A percentile compares a stretch with the other conserved stretches of the same genome.
Evolutionary conservation across 2,329 filamentous ascomycete genomes (phyloP).

Genomic region (Exophiala alcalophila): DNA sequence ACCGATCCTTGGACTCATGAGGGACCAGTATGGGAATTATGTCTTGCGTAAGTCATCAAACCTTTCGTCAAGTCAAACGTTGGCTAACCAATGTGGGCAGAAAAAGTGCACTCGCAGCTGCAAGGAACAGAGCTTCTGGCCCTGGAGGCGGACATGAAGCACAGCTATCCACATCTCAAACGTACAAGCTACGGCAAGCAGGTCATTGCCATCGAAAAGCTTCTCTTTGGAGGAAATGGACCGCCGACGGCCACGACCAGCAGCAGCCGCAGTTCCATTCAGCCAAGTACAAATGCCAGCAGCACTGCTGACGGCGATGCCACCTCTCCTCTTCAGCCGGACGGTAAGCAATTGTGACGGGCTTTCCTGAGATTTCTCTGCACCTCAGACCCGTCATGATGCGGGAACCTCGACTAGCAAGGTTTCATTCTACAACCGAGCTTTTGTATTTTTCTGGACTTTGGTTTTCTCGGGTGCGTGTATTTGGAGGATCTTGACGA

Average conservation of each 20-base stretch:
- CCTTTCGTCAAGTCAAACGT: background rate
- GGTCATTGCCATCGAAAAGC: constrained; percentile 60
- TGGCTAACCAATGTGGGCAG: constrained; percentile 49
- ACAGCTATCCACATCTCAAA: constrained; percentile 60
- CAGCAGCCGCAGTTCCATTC: constrained; percentile 64
- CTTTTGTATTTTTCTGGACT: background rate
- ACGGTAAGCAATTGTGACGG: background rate
- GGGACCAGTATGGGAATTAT: constrained; percentile 92
- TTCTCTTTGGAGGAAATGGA: constrained; percentile 57
- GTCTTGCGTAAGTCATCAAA: constrained; percentile 76
- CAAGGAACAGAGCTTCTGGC: constrained; percentile 57
- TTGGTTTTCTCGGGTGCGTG: background rate
- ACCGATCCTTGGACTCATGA: constrained; percentile 74
- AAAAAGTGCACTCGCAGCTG: constrained; percentile 71
- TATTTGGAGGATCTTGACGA: no score
- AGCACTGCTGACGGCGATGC: constrained; percentile 34
- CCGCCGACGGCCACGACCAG: constrained; percentile 47
- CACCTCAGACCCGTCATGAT: background rate
- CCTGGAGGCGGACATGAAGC: constrained; percentile 63
- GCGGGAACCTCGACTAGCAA: background rate
- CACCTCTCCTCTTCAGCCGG: constrained; percentile 1
- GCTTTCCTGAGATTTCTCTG: background rate
- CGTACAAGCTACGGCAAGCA: constrained; percentile 65
- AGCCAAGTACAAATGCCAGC: constrained; percentile 62
- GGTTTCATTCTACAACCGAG: background rate